Base-by-base conservation (phyloP, 768 basidiomycete genomes). In the Leccinum incarnatum region DNA sequence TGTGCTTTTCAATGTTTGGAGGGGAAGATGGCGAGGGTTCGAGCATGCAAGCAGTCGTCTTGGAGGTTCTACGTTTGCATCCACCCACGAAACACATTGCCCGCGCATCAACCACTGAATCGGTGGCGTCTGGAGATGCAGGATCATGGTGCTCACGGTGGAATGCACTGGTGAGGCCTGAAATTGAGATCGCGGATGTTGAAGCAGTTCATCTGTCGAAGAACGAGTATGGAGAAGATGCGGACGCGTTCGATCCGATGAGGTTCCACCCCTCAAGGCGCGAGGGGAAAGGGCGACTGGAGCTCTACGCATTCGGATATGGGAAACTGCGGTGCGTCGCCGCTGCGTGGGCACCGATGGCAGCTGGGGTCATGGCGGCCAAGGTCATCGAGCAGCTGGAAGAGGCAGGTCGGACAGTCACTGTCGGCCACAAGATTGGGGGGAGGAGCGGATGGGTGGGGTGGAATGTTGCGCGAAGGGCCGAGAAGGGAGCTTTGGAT, bases 331-430 rank as follows among this genome's bases (percentile, higher is more conserved):
- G 11, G 62, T 85, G 53, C 51, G 67, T 81, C 1, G 86, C 83
- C 0, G 67, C 69, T 5, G 67, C 67, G 0, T 85, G 84, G 83
- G 86, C 86, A 2, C 85, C 86, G 0, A 75, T 80, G 65, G 83
- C 83, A 0, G 81, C 78, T 1, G 84, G 73, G 0, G 55, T 84
- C 0, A 77, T 86, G 5, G 74, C 74, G 5, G 82, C 76, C 2
- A 77, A 76, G 4, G 61, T 83, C 0, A 58, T 83, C 0, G 64
- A 71, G 7, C 66, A 70, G n/a, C 49, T 79, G 12, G 67, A 74
- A 9, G 70, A 65, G 1, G 59, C 56, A 0, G 51, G 62, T 1
- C 72, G 53, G 66, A 55, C 21, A 11, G 40, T 66, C 76, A 52
- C 34, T 11, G 5, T 49, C 34, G 51, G 66, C 2, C 47, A 2